A percentile compares a stretch with the other conserved stretches of the same genome.
These are phyloP conservation scores for Metschnikowia proteae DNA, from an alignment of 805 yeast genomes.

Conservation along the genomic window DNA sequence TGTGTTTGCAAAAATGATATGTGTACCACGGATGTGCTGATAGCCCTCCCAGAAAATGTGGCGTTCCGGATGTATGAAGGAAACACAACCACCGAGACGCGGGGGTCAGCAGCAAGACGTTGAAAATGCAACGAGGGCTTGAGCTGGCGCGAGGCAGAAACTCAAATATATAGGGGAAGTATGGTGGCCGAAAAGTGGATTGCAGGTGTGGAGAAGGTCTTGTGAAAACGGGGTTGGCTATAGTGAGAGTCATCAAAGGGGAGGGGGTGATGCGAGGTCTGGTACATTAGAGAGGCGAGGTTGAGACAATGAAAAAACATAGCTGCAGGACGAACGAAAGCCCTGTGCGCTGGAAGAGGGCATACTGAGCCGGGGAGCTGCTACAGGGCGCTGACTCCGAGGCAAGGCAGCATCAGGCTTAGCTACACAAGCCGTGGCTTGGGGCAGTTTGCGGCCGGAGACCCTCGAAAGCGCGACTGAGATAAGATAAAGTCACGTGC, in stretches of 20 bases:
- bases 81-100: conserved; percentile 2
- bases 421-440: too few relatives aligned
- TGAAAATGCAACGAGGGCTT: background rate
- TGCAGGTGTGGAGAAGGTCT: conserved; percentile 1
- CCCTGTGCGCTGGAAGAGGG: background rate
- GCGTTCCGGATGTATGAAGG: conserved; percentile 3
- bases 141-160: background rate
- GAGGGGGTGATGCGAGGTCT: conserved; percentile 6
- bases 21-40: background rate
- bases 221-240: background rate
- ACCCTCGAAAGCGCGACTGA: background rate
- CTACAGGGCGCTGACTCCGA: too few relatives aligned
- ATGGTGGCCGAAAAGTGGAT: background rate
- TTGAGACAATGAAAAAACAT: conserved; percentile 1
- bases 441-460: background rate
- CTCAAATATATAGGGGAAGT: background rate
- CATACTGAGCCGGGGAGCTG: background rate
- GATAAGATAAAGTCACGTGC: conserved; percentile 22
- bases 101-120: background rate
- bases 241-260: conserved; percentile 2
- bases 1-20: background rate
- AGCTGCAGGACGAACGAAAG: background rate
- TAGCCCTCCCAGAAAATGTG: conserved; percentile 1
- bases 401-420: too few relatives aligned
- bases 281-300: conserved; percentile 5